phyloP scores from a whole-genome alignment of 75 land plant species.

The Adiantum capillusveneris region DNA sequence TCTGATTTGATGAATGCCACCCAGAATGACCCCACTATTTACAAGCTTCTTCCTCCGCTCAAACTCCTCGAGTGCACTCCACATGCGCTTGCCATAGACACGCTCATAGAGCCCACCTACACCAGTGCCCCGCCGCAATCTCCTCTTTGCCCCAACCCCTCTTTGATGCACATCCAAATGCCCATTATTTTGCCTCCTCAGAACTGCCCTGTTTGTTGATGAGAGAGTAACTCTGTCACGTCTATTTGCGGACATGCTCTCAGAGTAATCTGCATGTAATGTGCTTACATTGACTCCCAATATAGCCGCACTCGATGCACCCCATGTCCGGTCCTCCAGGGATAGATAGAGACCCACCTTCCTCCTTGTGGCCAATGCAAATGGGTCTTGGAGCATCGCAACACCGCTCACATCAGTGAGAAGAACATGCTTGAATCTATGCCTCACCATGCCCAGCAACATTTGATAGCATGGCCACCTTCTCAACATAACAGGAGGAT shows the following conservation, averaged over 20 bases:
- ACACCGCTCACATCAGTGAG: conserved; percentile 35
- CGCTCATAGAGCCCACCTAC: no score
- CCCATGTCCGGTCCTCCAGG: conserved; percentile 16
- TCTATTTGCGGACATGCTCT: no score
- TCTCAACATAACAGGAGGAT: conserved; percentile 48
- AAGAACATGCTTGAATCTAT: conserved; percentile 44
- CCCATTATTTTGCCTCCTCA: no score
- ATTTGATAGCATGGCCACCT: conserved; percentile 76
- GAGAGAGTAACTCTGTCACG: no score
- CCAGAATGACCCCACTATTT: conserved; percentile 31
- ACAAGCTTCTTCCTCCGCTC: conserved; percentile 23
- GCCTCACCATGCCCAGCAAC: conserved; percentile 65
- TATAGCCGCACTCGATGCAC: no score
- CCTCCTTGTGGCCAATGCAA: conserved; percentile 33
- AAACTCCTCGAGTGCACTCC: conserved; percentile 9
- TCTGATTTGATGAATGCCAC: conserved; percentile 21
- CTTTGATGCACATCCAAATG: no score
- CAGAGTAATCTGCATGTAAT: no score
- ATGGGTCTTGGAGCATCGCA: conserved; percentile 36
- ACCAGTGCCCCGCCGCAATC: no score
- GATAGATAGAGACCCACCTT: conserved; percentile 24
- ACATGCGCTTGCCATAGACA: no score
- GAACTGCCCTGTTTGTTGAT: no score
- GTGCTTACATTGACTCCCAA: no score
- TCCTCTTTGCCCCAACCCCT: no score